A percentile compares a stretch with the other conserved stretches of the same genome.
Conservation (phyloP, 2,329 filamentous ascomycete species). For the Pseudocercospora fuligena region DNA sequence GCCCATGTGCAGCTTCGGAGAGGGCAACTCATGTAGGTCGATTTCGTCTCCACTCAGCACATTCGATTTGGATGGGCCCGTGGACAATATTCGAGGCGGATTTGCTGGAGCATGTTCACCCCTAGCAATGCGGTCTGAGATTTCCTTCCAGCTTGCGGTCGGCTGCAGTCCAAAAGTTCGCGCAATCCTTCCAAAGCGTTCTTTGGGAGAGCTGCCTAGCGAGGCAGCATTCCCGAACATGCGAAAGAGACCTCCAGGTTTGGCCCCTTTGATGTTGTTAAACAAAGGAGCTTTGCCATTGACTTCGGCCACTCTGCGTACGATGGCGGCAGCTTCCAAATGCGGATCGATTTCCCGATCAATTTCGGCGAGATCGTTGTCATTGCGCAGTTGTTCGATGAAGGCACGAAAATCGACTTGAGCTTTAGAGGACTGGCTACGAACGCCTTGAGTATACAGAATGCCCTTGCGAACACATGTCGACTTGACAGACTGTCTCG, state of each 20-base stretch:
- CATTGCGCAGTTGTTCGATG: slow-evolving; percentile 45
- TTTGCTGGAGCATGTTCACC: too few species aligned
- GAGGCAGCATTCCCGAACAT: slow-evolving; percentile 54
- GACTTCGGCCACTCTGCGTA: slow-evolving; percentile 51
- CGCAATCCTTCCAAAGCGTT: slow-evolving; percentile 44
- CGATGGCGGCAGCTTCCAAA: slow-evolving; percentile 55
- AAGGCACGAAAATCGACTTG: slow-evolving; percentile 50
- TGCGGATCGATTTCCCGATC: slow-evolving; percentile 50
- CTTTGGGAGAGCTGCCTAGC: slow-evolving; percentile 40
- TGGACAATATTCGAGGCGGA: too few species aligned
- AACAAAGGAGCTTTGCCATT: slow-evolving; percentile 57
- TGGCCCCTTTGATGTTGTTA: slow-evolving; percentile 56
- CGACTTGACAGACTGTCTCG: too few species aligned
- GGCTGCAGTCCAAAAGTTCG: neutral
- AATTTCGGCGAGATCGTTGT: slow-evolving; percentile 54
- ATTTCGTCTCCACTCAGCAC: slow-evolving; percentile 46
- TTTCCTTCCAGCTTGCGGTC: too few species aligned
- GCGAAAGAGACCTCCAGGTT: slow-evolving; percentile 51
- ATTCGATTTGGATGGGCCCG: slow-evolving; percentile 51
- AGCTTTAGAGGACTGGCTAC: too few species aligned
- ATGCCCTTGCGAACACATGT: too few species aligned
- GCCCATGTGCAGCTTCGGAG: slow-evolving; percentile 49
- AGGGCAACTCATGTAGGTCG: slow-evolving; percentile 45
- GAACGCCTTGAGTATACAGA: too few species aligned
- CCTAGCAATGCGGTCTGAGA: too few species aligned